Conservation (phyloP, 352 stramenopile genomes). For the Aphanomyces astaci region DNA sequence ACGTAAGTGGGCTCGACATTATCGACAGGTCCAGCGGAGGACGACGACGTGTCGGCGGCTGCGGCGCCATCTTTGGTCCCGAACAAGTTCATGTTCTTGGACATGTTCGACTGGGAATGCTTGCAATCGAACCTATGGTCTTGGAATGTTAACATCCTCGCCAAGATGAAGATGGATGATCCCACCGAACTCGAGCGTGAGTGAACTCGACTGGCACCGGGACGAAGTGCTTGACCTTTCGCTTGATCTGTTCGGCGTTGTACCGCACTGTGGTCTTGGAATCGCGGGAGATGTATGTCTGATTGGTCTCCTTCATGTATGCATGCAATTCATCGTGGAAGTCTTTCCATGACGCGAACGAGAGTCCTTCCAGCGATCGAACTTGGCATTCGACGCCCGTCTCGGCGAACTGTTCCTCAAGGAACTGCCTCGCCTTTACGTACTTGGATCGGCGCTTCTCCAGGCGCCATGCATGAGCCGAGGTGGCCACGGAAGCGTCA, state of each 20-base stretch:
- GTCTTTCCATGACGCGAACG: conserved; percentile 8
- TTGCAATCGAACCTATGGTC: conserved; percentile 13
- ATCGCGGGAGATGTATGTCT: conserved; percentile 16
- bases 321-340: conserved; percentile 2
- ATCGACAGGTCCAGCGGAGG: background rate
- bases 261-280: conserved; percentile 14
- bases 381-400: conserved; percentile 10
- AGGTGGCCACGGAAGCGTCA: background rate
- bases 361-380: conserved; percentile 10
- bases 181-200: conserved; percentile 11
- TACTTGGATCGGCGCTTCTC: conserved; percentile 20
- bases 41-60: too few species aligned
- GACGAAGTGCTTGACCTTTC: conserved; percentile 11
- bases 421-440: conserved; percentile 2
- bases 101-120: conserved; percentile 21
- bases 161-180: background rate
- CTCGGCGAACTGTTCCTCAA: conserved; percentile 1
- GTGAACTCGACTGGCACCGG: conserved; percentile 8
- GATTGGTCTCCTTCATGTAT: conserved; percentile 9
- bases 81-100: conserved; percentile 19
- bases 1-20: background rate
- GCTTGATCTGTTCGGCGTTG: conserved; percentile 16
- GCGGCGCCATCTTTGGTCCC: background rate
- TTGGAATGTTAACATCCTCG: background rate
- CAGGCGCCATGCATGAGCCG: conserved; percentile 6